These are phyloP conservation scores for Phaseolus lunatus DNA, from an alignment of 306 rosid genomes.

Conservation along the genomic window DNA sequence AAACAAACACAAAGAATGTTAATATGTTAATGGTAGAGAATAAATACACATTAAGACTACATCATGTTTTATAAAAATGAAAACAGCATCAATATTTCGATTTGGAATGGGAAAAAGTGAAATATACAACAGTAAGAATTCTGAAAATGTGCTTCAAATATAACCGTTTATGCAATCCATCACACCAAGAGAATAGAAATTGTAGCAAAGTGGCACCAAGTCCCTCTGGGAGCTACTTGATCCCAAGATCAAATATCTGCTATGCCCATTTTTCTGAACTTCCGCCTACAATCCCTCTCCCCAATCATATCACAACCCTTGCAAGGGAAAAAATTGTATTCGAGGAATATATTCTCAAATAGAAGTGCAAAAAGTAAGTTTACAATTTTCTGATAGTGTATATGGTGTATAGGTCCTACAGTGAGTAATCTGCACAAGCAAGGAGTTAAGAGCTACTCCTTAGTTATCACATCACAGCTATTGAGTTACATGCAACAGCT, in stretches of 20 bases:
- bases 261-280: background rate
- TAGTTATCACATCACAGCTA: background rate
- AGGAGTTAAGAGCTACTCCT: background rate
- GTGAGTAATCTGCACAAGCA: background rate
- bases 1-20: constrained; percentile 12
- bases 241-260: background rate
- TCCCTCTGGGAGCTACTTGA: background rate
- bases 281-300: background rate
- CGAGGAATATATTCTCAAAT: background rate
- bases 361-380: background rate
- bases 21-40: constrained; percentile 20
- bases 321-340: background rate
- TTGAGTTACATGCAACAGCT: background rate
- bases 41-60: constrained; percentile 5
- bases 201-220: background rate
- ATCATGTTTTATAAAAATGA: background rate
- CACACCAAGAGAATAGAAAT: constrained; percentile 1
- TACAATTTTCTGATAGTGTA: background rate
- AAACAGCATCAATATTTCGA: background rate
- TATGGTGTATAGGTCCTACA: background rate
- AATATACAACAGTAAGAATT: background rate
- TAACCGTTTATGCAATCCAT: background rate
- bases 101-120: background rate
- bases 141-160: background rate
- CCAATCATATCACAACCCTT: background rate